Evolutionary conservation across 257 asterid genomes (phyloP), one percentile per base, ranked within the genome.

Genomic region (Thymus mandschuricus): DNA sequence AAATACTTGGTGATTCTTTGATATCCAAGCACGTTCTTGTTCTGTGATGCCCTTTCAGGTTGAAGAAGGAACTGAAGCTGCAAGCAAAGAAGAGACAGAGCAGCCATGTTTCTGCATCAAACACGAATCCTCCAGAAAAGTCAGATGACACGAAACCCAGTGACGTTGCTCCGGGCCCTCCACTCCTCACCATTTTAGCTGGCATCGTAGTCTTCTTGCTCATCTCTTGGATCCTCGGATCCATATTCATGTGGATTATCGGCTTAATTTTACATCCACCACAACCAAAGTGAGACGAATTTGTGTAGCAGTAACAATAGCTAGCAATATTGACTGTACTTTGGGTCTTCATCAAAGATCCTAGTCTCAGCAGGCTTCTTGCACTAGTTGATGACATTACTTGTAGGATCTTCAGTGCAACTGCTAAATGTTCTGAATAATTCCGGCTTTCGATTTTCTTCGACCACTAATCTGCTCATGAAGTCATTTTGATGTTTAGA

Each of bases 181-280:
- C 96, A 5, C 61, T 91, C 69, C 96, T 85, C 74, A 91, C 95
- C 78, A 84, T 91, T 72, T 77, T 87, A 85, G 96, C 95, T 72
- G 95, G 96, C 51, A 21, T 88, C n/a, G 27, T 87, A 15, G 88
- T 88, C 74, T 81, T 91, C 76, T 41, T 69, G 35, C 43, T 62
- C 15, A 54, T 83, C 51, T 68, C 76, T 73, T 91, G 91, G 88
- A 63, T 70, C 65, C 11, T 88, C 38, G 86, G 89, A 80, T 88
- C 89, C 58, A 8, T 88, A 51, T 65, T 75, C 28, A 63, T 61
- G 82, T 84, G 96, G 95, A 63, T 88, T 46, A 4, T 85, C 28
- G 77, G 95, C 77, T 77, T 87, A 48, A 66, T 88, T 33, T 66
- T 83, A 38, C 69, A 69, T 76, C 81, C 86, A 60, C 87, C 87